Base-by-base conservation (phyloP, 805 yeast genomes). In the Pichia heedii region DNA sequence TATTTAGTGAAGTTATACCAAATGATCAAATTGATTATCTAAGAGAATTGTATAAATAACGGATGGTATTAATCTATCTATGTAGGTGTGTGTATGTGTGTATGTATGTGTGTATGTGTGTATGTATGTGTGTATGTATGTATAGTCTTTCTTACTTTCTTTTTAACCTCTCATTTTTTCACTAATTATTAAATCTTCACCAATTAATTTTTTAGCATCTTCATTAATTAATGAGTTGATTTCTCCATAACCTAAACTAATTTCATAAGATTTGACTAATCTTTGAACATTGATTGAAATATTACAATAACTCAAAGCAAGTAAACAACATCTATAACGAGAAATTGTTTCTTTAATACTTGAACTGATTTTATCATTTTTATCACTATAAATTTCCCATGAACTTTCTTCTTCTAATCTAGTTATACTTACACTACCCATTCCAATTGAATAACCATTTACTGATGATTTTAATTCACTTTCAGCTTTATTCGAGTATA, bases 371-470 rank as follows among this genome's bases (percentile, higher is more conserved):
- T 63, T 55, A 19, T 87, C 96, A 58, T 93, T 94, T 46, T 75
- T 74, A 63, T 94, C 97, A 41, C 90, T 80, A 66, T 93, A 93
- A 34, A 93, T 90, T 58, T 89, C 95, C 93, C 94, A 81, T 1
- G 96, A 83, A 24, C 94, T 81, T 43, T 70, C 69, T 56, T 89
- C 96, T 59, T 89, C 96, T 39, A 93, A 66, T 52, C 95, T 73
- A 12, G 96, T 88, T 41, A 90, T 84, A 2, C 85, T 70, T 9
- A 77, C 77, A 11, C 81, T 69, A 1, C 77, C 83, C 42, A 70
- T 68, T 10, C 84, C 84, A 6, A 78, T 74, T 5, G 65, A 65
- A 52, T 77, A 78, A 3, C 64, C 58, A 4, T 54, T 53, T 2
- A 50, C 40, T 19, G 55, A 36, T 3, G 57, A 54, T 5, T 53